These are phyloP conservation scores for Blastosporella zonata DNA, from an alignment of 1,284 basidiomycete species.

Conservation along the genomic window DNA sequence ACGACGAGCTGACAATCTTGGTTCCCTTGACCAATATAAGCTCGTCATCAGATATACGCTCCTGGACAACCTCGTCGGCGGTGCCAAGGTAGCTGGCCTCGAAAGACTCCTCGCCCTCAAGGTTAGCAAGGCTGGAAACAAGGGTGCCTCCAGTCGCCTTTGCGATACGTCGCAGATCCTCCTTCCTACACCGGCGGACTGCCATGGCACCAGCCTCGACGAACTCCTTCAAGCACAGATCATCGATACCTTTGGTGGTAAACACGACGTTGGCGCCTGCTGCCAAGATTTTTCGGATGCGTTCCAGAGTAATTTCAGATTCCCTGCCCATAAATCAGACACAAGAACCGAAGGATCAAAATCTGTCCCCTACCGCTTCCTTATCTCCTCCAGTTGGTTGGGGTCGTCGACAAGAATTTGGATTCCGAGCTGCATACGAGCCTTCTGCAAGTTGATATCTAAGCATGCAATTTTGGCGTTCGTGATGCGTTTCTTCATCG, in stretches of 20 bases:
- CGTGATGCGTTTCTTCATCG: constrained; percentile 95
- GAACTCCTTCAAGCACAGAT: constrained; percentile 97
- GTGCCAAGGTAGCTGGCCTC: constrained; percentile 87
- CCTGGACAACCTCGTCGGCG: constrained; percentile 96
- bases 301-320: constrained; percentile 94
- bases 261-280: constrained; percentile 96
- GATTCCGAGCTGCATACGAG: constrained; percentile 96
- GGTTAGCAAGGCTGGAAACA: constrained; percentile 90
- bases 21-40: constrained; percentile 97
- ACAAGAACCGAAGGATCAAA: background rate
- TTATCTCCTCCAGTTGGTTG: constrained; percentile 94
- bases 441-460: constrained; percentile 97
- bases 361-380: constrained; percentile 62
- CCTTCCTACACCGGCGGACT: constrained; percentile 95
- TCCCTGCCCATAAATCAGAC: constrained; percentile 55
- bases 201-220: constrained; percentile 99
- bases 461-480: constrained; percentile 98
- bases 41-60: constrained; percentile 98
- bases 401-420: constrained; percentile 99
- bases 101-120: constrained; percentile 98
- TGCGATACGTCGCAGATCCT: constrained; percentile 95
- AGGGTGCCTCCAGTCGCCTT: constrained; percentile 96
- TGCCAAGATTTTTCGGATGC: constrained; percentile 94
- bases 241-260: constrained; percentile 99
- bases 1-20: constrained; percentile 92